Base-by-base conservation (phyloP, 345 rosid genomes). In the Rhodamnia rubescens region DNA sequence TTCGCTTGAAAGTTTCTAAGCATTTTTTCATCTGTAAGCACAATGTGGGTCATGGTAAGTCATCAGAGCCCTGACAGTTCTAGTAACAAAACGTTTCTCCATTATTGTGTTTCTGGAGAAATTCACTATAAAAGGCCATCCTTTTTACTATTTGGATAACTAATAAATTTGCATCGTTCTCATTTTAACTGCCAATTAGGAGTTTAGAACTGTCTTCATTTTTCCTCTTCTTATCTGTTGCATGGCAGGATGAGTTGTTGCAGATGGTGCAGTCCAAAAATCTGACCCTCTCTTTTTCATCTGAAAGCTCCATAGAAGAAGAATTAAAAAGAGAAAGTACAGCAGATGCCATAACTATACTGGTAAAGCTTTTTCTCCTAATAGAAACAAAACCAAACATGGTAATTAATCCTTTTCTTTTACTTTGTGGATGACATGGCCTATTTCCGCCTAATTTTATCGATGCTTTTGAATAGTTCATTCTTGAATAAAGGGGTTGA, bases 321-420 rank as follows among this genome's bases (percentile, higher is more conserved):
- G 99, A 97, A 87, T 81, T 97, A 85, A 97, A 95, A 92, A 94
- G 99, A 90, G 98, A 97, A 85, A 97, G 99, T 87, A 93, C 98
- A 84, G 98, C 99, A 59, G 98, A 97, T 95, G 96, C 86, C 87
- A 89, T 94, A 87, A 97, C 99, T 85, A 97, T 97, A 90, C 85
- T 93, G 86, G 99, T 97, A 85, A 87, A 90, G 49, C 36, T 47
- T 29, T 36, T 81, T 86, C 69, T 82, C 49, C 15, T 42, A 21
- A 44, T 55, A 47, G 58, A 50, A 84, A 52, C 54, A 36, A 53
- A 20, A 50, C 21, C 8, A 47, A 53, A 21, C 2, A 3, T 13
- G 14, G 21, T 52, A 36, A 58, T 12, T 52, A 61, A 40, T 10
- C 61, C 81, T 52, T 86, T 58, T 59, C 53, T 11, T 51, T 52